Conservation (phyloP, 306 rosid species). For the Clitoria ternatea region DNA sequence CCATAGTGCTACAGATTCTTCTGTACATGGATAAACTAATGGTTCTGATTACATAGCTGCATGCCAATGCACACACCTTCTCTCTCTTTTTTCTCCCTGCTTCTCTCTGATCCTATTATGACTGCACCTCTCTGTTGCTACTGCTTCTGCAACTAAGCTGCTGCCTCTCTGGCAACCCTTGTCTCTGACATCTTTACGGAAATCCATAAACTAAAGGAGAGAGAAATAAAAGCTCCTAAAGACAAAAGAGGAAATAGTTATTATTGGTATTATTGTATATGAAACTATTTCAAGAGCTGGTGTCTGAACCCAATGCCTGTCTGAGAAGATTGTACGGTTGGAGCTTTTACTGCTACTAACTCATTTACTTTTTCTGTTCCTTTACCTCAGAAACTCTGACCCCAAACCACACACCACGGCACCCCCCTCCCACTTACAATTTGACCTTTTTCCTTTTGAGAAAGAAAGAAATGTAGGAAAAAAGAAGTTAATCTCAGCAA, state of each 20-base stretch:
- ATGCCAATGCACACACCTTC: slow-evolving; percentile 39
- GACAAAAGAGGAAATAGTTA: slow-evolving; percentile 44
- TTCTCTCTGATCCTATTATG: slow-evolving; percentile 45
- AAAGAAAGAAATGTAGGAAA: slow-evolving; percentile 29
- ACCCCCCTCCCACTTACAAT: slow-evolving; percentile 51
- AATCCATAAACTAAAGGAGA: slow-evolving; percentile 71
- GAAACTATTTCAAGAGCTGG: slow-evolving; percentile 51
- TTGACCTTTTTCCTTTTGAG: slow-evolving; percentile 44
- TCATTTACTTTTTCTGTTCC: slow-evolving; percentile 77
- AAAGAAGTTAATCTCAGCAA: too few species aligned
- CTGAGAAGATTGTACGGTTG: slow-evolving; percentile 66
- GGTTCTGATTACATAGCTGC: slow-evolving; percentile 77
- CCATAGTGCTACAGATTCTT: slow-evolving; percentile 86
- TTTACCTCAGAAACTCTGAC: slow-evolving; percentile 63
- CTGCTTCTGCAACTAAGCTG: slow-evolving; percentile 62
- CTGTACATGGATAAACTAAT: slow-evolving; percentile 82
- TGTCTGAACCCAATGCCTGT: slow-evolving; percentile 53
- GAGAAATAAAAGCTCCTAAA: slow-evolving; percentile 16
- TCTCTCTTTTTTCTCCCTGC: slow-evolving; percentile 25
- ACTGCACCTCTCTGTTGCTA: slow-evolving; percentile 75
- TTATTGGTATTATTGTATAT: slow-evolving; percentile 38
- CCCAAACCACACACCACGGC: slow-evolving; percentile 12
- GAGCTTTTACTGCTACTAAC: slow-evolving; percentile 80
- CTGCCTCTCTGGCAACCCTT: slow-evolving; percentile 67
- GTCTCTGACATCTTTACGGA: slow-evolving; percentile 95